Evolutionary conservation across 2,329 filamentous ascomycete species (phyloP), one percentile per base, ranked within the genome.

Genomic region (Trichoderma polysporum): DNA sequence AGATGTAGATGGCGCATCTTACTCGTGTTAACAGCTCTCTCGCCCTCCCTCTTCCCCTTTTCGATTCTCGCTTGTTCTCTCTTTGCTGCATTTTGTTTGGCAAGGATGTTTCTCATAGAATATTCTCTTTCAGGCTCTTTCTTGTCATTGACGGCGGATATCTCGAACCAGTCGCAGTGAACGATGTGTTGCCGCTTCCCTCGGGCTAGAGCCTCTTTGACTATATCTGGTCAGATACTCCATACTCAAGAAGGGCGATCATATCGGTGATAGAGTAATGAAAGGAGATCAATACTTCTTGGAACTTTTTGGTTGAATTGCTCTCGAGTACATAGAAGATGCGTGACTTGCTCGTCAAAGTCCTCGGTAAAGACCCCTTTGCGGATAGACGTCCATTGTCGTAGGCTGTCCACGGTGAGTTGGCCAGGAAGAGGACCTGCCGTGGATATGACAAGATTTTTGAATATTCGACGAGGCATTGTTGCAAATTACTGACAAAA

Each of bases 271-370:
- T 15, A 45, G 22, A 56, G 25, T 4, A 31, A 39, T 4, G 29
- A 9, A 13, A 12, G 3, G 9, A 50, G n/a, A 13, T 6, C n/a
- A 31, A 66, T 73, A 81, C 82, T 76, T 68, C 76, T 75, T 1
- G 81, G 73, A 7, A 74, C 73, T 33, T 69, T 76, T 22, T 81
- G 77, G 69, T 84, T 83, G 76, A 87, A 93, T 17, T 89, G 85
- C 37, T 87, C 83, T 58, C 84, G 80, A 0, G 86, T 87, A 63
- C 88, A 86, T 25, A 97, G 83, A 0, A 97, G 79, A 77, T 97
- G 93, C 0, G 93, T 97, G 10, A 90, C 86, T 0, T 80, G 72
- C 0, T 81, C 75, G 29, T 81, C 81, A 19, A 92, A 77, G 0
- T 81, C 78, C 1, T 80, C 75, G 0, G 80, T 78, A 74, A 88